Conservation (phyloP, 129 eudicot species). For the Apium graveolens region DNA sequence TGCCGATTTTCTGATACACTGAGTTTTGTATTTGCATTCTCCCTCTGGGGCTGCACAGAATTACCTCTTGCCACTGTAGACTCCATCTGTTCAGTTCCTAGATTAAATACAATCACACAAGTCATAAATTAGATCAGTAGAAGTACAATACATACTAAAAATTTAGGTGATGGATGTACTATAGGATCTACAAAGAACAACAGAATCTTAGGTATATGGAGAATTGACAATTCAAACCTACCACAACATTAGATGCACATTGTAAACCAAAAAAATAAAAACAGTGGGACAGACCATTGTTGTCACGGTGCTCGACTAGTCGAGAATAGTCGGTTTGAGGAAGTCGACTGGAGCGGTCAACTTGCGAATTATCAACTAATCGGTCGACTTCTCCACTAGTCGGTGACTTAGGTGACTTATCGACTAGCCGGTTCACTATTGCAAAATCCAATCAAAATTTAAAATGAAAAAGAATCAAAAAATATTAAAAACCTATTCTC, state of each 20-base stretch:
- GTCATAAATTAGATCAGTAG: neutral
- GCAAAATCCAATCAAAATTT: too few species aligned
- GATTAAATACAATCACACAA: neutral
- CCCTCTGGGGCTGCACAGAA: constrained; percentile 27
- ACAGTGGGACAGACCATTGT: too few species aligned
- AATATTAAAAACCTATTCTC: too few species aligned
- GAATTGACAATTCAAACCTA: neutral
- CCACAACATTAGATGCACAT: neutral
- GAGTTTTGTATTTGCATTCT: constrained; percentile 8
- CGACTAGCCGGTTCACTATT: too few species aligned
- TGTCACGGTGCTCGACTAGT: too few species aligned
- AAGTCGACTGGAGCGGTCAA: too few species aligned
- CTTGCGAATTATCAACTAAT: too few species aligned
- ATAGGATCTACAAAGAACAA: neutral
- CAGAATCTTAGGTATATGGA: neutral
- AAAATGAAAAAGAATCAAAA: too few species aligned
- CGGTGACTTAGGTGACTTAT: too few species aligned
- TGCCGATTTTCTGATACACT: constrained; percentile 29
- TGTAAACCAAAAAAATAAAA: too few species aligned
- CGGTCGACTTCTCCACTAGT: too few species aligned
- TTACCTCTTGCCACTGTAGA: constrained; percentile 19
- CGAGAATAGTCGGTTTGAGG: too few species aligned
- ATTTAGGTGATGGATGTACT: neutral
- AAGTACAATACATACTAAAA: neutral
- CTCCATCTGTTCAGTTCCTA: constrained; percentile 24